Evolutionary conservation across 225 moss, liverwort and hornwort species (phyloP).

Genomic region (Physcomitrellopsis africana): DNA sequence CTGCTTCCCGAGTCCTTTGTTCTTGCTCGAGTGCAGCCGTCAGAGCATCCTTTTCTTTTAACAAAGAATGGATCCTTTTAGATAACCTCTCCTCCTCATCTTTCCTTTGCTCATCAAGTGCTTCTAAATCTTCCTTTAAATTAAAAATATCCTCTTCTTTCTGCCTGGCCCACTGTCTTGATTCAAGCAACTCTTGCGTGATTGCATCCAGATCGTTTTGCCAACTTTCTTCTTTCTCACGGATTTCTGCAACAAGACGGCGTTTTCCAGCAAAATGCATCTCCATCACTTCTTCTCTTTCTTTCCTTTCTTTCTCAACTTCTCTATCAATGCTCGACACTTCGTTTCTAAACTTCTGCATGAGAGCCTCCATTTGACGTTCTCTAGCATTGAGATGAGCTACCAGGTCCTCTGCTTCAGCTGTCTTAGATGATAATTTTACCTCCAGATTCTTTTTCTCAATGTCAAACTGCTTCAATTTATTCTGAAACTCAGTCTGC

Average conservation of each 20-base stretch:
- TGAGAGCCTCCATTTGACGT: constrained; percentile 71
- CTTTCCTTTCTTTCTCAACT: constrained; percentile 74
- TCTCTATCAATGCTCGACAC: constrained; percentile 66
- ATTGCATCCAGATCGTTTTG: constrained; percentile 52
- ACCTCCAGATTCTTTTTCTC: constrained; percentile 54
- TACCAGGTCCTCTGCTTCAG: constrained; percentile 60
- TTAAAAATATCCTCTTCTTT: constrained; percentile 57
- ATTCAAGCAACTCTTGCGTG: constrained; percentile 56
- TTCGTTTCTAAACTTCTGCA: constrained; percentile 78
- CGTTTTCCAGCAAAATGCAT: constrained; percentile 64
- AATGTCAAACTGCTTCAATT: constrained; percentile 44
- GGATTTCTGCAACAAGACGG: constrained; percentile 60
- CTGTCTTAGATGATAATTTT: constrained; percentile 45
- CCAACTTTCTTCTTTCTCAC: constrained; percentile 73
- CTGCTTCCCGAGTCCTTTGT: constrained; percentile 44
- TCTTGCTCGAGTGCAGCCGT: constrained; percentile 53
- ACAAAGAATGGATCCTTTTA: constrained; percentile 37
- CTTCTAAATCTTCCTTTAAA: constrained; percentile 50
- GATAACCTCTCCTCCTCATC: constrained; percentile 48
- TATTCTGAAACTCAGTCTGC: constrained; percentile 42
- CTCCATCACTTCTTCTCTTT: constrained; percentile 80
- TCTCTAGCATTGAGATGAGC: constrained; percentile 67
- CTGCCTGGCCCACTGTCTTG: constrained; percentile 40
- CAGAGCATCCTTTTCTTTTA: constrained; percentile 48
- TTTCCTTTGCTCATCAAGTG: constrained; percentile 30